Evolutionary conservation across 2,329 filamentous ascomycete species (phyloP).

Genomic region (Passalora sequoiae): DNA sequence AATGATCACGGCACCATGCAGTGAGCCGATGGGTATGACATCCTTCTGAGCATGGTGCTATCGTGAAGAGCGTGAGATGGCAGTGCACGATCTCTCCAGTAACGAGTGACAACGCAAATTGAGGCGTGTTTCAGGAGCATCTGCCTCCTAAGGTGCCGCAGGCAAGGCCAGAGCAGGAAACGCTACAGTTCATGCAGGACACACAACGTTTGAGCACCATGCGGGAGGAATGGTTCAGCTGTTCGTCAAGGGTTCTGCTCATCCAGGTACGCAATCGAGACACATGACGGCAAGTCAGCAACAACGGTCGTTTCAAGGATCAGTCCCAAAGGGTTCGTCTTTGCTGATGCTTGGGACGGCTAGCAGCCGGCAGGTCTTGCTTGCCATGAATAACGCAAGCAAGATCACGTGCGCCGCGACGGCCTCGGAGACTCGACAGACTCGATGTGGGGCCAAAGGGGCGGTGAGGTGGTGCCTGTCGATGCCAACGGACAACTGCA

Average conservation of each 20-base stretch:
- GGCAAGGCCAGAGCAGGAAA: conserved; percentile 1
- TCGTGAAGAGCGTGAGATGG: conserved; percentile 4
- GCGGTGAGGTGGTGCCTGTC: conserved; percentile 28
- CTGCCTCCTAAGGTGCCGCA: conserved; percentile 1
- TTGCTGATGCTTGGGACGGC: neutral
- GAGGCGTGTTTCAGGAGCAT: conserved; percentile 5
- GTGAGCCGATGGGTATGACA: conserved; percentile 1
- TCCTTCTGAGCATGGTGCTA: neutral
- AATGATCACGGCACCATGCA: conserved; percentile 3
- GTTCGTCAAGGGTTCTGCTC: conserved; percentile 1
- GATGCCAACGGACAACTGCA: conserved; percentile 27
- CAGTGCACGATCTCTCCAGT: conserved; percentile 2
- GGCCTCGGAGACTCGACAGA: conserved; percentile 5
- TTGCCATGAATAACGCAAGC: conserved; percentile 8
- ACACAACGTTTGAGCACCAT: conserved; percentile 2
- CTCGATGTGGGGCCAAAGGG: conserved; percentile 23
- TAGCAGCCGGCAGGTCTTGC: conserved; percentile 16
- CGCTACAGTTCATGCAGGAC: conserved; percentile 4
- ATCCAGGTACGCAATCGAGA: neutral
- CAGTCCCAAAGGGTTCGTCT: conserved; percentile 1
- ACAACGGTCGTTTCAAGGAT: conserved; percentile 6
- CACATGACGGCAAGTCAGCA: conserved; percentile 9
- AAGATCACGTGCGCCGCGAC: neutral
- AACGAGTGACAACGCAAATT: conserved; percentile 5
- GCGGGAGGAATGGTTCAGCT: neutral